Conservation (phyloP, 495 filamentous ascomycete species). For the Neurospora tetrasperma region DNA sequence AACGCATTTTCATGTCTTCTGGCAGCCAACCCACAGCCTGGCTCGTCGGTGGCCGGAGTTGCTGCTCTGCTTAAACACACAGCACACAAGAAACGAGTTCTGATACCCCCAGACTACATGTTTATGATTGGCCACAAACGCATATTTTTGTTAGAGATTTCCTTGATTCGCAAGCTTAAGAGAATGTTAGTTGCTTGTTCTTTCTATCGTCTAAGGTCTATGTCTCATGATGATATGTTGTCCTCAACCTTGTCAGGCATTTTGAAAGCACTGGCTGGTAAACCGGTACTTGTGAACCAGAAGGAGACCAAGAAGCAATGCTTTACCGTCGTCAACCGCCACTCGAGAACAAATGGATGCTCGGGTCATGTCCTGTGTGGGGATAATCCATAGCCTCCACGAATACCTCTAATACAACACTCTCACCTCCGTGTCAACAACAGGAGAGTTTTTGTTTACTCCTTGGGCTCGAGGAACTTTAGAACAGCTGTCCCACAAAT, state of each 20-base stretch:
- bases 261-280: neutral
- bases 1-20: neutral
- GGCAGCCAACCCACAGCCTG: neutral
- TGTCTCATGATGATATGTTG: neutral
- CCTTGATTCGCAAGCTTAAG: neutral
- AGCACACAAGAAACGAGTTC: neutral
- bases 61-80: neutral
- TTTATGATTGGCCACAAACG: neutral
- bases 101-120: neutral
- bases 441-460: constrained; percentile 19
- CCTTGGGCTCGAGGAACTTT: constrained; percentile 51
- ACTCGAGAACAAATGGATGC: neutral
- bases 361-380: neutral
- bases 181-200: neutral
- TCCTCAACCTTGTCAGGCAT: neutral
- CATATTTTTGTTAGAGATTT: neutral
- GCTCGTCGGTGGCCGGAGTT: neutral
- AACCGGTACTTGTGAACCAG: neutral
- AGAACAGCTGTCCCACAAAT: constrained; percentile 38
- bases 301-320: neutral
- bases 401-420: neutral
- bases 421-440: neutral
- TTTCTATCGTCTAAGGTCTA: neutral
- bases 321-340: neutral
- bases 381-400: neutral